Conservation (phyloP, 768 basidiomycete species). For the Podaxis sp. region DNA sequence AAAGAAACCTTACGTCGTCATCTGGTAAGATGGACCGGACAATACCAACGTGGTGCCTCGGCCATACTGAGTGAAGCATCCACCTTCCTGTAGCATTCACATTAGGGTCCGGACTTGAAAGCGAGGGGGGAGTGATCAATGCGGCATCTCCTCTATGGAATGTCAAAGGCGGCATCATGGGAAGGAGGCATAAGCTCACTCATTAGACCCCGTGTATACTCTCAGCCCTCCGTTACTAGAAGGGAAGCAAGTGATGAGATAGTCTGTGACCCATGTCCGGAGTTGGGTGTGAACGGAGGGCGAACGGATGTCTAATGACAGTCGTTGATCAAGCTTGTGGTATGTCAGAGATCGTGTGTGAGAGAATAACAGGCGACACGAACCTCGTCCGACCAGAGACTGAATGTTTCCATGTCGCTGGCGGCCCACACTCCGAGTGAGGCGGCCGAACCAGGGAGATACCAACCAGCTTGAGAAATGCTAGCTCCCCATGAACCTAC, state of each 20-base stretch:
- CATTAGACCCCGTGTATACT: constrained; percentile 71
- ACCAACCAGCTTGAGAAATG: constrained; percentile 72
- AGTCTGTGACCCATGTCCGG: constrained; percentile 75
- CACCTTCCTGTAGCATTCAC: constrained; percentile 37
- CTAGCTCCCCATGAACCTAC: constrained; percentile 88
- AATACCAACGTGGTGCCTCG: constrained; percentile 50
- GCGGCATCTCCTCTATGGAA: constrained; percentile 51
- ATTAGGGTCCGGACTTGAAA: constrained; percentile 16
- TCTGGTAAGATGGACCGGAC: constrained; percentile 57
- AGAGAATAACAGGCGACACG: background rate
- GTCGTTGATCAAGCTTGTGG: constrained; percentile 52
- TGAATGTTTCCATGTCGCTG: constrained; percentile 95
- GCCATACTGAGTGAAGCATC: constrained; percentile 49
- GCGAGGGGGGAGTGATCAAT: constrained; percentile 33
- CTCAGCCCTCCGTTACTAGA: constrained; percentile 30
- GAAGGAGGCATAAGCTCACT: constrained; percentile 35
- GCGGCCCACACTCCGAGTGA: constrained; percentile 59
- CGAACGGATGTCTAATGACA: constrained; percentile 57
- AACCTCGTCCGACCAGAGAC: constrained; percentile 76
- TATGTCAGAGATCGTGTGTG: background rate
- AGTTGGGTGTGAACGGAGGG: constrained; percentile 55
- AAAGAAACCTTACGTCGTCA: constrained; percentile 33
- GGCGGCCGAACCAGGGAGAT: constrained; percentile 11
- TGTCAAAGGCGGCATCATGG: background rate
- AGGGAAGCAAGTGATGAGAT: constrained; percentile 55